A percentile compares a stretch with the other conserved stretches of the same genome.
Evolutionary conservation across 768 basidiomycete genomes (phyloP).

Genomic region (Phanerodontia chrysosporium): DNA sequence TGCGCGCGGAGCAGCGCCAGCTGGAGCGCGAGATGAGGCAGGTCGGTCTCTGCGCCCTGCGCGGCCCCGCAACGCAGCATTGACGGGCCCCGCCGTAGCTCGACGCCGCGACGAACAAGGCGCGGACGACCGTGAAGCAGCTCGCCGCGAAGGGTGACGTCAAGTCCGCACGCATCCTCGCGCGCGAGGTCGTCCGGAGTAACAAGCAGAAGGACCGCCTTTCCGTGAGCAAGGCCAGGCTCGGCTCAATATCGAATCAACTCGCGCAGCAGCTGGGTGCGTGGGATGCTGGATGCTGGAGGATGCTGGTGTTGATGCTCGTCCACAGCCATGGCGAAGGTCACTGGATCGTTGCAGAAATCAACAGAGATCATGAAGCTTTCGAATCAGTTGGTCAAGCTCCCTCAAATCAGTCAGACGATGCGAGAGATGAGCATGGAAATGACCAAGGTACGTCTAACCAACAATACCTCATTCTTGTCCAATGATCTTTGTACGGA

Average conservation of each 20-base stretch:
- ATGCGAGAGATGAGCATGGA: constrained; percentile 99
- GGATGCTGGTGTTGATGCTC: neutral
- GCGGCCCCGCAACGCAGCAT: neutral
- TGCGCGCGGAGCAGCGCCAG: constrained; percentile 75
- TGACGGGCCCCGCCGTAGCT: constrained; percentile 45
- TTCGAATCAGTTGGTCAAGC: constrained; percentile 85
- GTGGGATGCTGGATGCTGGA: constrained; percentile 24
- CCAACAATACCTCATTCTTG: neutral
- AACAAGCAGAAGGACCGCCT: constrained; percentile 92
- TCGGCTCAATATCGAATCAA: constrained; percentile 88
- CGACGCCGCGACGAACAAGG: constrained; percentile 78
- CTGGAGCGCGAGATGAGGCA: constrained; percentile 95
- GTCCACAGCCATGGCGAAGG: constrained; percentile 83
- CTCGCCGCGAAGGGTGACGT: constrained; percentile 88
- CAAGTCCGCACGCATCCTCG: constrained; percentile 89
- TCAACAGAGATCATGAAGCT: constrained; percentile 99
- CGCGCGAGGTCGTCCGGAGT: constrained; percentile 90
- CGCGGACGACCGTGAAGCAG: constrained; percentile 75
- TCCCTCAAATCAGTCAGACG: constrained; percentile 86
- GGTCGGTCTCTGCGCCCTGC: constrained; percentile 45
- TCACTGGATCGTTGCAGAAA: constrained; percentile 96
- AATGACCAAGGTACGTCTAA: constrained; percentile 84
- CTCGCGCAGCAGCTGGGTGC: constrained; percentile 88
- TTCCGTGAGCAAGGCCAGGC: constrained; percentile 86
- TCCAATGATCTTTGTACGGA: constrained; percentile 11